Evolutionary conservation across 345 rosid genomes (phyloP).

Genomic region (Citrus australasica): DNA sequence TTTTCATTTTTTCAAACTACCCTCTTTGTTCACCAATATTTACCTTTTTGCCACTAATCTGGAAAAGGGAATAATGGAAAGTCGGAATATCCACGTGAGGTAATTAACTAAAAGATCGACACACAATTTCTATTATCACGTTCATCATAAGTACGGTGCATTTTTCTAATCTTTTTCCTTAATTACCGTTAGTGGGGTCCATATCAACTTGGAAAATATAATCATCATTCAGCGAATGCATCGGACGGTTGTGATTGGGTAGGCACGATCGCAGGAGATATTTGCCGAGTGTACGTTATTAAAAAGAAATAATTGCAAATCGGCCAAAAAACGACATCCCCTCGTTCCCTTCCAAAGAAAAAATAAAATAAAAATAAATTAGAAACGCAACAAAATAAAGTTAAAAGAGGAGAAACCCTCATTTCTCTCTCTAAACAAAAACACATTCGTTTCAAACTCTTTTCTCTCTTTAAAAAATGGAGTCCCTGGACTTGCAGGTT

Average conservation of each 20-base stretch:
- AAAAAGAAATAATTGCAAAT: background rate
- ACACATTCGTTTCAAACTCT: background rate
- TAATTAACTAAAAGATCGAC: background rate
- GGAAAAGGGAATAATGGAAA: no score
- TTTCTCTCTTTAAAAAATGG: constrained; percentile 25
- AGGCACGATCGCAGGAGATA: background rate
- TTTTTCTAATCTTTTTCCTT: background rate
- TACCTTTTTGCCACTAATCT: background rate
- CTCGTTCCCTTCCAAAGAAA: constrained; percentile 12
- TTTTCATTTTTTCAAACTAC: background rate
- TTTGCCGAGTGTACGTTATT: constrained; percentile 14
- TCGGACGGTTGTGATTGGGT: background rate
- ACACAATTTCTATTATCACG: background rate
- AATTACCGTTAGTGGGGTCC: constrained; percentile 11
- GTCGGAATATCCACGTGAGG: background rate
- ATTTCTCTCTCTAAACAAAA: background rate
- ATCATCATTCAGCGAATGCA: background rate
- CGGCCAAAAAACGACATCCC: constrained; percentile 3
- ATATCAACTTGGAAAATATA: background rate
- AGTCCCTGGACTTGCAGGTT: constrained; percentile 30
- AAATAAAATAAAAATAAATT: background rate
- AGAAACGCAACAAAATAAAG: background rate
- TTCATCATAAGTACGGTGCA: background rate
- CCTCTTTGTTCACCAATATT: background rate
- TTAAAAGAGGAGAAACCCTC: background rate